A percentile compares a stretch with the other conserved stretches of the same genome.
These are phyloP conservation scores for Colletotrichum tropicale DNA, from an alignment of 2,329 filamentous ascomycete species.

Conservation along the genomic window DNA sequence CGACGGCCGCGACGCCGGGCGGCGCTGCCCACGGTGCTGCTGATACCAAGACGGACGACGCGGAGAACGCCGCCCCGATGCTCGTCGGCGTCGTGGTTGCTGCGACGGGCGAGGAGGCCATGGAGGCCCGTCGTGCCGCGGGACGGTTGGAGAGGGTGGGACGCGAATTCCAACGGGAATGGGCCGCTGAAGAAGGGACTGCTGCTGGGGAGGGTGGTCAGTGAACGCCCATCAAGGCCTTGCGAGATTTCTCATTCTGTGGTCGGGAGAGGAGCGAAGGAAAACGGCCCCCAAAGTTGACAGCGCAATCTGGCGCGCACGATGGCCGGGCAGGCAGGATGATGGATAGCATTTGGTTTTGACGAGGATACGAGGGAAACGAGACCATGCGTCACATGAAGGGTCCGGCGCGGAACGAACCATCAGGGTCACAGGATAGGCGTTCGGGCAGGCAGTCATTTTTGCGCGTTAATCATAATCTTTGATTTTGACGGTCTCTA, in stretches of 20 bases:
- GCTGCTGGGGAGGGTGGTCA: neutral
- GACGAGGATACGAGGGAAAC: conserved; percentile 2
- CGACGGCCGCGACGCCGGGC: neutral
- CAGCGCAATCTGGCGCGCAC: neutral
- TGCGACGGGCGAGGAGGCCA: conserved; percentile 47
- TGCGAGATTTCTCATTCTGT: neutral
- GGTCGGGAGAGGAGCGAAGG: neutral
- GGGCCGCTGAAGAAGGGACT: conserved; percentile 40
- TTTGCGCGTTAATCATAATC: conserved; percentile 21
- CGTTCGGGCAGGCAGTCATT: neutral
- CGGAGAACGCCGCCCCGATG: conserved; percentile 45
- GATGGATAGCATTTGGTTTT: neutral
- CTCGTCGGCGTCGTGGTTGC: conserved; percentile 62
- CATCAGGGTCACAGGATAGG: neutral
- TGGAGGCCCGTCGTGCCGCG: conserved; percentile 58
- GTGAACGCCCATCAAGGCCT: neutral
- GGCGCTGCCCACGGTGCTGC: neutral
- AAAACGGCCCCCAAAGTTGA: neutral
- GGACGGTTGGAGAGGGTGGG: conserved; percentile 59
- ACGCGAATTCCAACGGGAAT: conserved; percentile 58
- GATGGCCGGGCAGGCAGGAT: neutral
- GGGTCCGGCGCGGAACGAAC: neutral
- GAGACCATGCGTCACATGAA: neutral
- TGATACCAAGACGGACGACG: neutral
- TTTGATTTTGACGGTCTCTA: conserved; percentile 21